Base-by-base conservation (phyloP, 768 basidiomycete genomes). In the Pulveroboletus sp. region DNA sequence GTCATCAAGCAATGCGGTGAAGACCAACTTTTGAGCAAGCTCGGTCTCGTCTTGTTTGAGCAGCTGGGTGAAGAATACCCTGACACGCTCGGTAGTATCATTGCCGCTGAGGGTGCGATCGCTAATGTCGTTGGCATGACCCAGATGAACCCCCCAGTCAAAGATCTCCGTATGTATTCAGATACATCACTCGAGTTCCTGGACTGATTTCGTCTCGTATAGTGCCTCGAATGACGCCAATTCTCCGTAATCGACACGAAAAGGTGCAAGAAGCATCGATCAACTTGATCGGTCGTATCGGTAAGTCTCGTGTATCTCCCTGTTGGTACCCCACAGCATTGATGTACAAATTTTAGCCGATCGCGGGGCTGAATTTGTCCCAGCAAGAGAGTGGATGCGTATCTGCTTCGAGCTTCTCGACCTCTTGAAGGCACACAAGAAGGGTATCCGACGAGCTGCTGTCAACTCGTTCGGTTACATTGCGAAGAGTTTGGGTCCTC, bases 161-260 rank as follows among this genome's bases (percentile, higher is more conserved):
- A 99, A 70, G 96, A 99, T 79, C 83, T 99, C 50, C 67, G 94
- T 96, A 69, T 81, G 94, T 85, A 10, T 46, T 51, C 37, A 8
- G 0, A 21, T 51, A 18, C 36, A 24, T 37, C 31, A 17, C 21
- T 40, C 37, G 27, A 13, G 8, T 33, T 27, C 7, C 0, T 4
- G 14, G 24, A 57, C 43, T 48, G 40, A 54, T 41, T 51, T 13
- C 42, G 28, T 50, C 10, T n/a, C 49, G 35, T 46, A 1, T 65
- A 97, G 93, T 99, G 35, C 96, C 96, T 21, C 91, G 96, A 50
- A 98, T 99, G 95, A 99, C 96, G 1, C 96, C 96, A n/a, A 99
- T 99, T 71, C 78, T 99, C 38, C 86, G 96, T 58, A 99, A 99
- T 69, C 81, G 96, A 67, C 96, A 99, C 65, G 96, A 99, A 68